phyloP scores from a whole-genome alignment of 257 asterid genomes.

The Leptodermis oblonga region DNA sequence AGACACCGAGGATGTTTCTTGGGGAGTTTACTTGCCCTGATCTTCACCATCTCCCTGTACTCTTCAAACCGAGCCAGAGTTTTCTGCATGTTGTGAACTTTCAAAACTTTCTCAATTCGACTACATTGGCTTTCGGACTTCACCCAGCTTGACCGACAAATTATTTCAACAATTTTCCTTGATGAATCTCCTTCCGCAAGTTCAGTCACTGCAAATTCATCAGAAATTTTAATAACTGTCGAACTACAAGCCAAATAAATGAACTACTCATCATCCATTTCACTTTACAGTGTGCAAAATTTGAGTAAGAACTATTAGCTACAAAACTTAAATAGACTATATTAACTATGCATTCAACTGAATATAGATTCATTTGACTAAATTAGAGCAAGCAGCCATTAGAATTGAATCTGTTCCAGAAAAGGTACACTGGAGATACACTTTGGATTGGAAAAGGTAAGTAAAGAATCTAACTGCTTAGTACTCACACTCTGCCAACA shows the following conservation, averaged over 20 bases:
- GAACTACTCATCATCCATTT: neutral
- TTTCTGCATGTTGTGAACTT: constrained; percentile 73
- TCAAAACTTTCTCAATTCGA: constrained; percentile 60
- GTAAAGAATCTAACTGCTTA: neutral
- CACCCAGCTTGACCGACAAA: constrained; percentile 70
- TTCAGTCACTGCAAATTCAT: constrained; percentile 56
- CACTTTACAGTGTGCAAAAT: neutral
- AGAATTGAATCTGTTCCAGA: neutral
- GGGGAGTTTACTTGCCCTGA: constrained; percentile 64
- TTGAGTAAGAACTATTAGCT: neutral
- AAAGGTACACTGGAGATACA: neutral
- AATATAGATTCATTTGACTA: neutral
- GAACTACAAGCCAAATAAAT: neutral
- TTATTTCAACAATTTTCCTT: constrained; percentile 80
- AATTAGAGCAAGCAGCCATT: neutral
- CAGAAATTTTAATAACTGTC: neutral
- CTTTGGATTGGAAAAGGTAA: neutral
- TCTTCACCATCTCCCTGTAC: constrained; percentile 64
- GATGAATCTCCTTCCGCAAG: constrained; percentile 90
- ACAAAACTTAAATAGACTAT: neutral
- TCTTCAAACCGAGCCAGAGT: constrained; percentile 74
- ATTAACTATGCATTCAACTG: neutral
- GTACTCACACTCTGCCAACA: neutral
- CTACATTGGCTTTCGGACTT: constrained; percentile 54
- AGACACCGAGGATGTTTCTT: constrained; percentile 89